phyloP scores from a whole-genome alignment of 331 rosid genomes.

The Quercus tomentella region DNA sequence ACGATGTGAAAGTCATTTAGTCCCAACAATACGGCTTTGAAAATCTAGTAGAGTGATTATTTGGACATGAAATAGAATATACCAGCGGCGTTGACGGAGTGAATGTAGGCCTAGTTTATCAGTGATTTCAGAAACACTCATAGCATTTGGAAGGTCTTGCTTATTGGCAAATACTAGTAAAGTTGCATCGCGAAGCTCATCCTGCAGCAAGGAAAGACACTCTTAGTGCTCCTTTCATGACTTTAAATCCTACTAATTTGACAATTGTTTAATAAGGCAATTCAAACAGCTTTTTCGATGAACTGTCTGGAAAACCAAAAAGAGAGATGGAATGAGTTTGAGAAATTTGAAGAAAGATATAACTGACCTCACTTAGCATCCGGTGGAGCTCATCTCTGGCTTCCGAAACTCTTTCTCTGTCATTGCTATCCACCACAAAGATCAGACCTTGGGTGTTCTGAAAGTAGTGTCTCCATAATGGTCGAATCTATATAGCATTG shows the following conservation, averaged over 20 bases:
- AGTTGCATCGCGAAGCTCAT: constrained; percentile 64
- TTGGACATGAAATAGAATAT: not conserved
- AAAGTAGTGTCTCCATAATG: constrained; percentile 83
- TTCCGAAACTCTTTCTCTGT: constrained; percentile 71
- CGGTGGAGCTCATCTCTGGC: constrained; percentile 86
- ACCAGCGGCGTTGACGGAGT: constrained; percentile 75
- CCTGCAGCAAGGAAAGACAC: constrained; percentile 30
- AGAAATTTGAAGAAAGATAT: not conserved
- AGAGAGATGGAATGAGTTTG: not conserved
- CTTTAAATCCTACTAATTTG: no score
- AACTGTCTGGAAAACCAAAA: not conserved
- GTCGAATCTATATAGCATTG: constrained; percentile 52
- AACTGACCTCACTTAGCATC: constrained; percentile 77
- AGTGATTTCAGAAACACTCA: constrained; percentile 70
- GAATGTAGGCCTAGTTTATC: constrained; percentile 76
- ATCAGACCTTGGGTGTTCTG: constrained; percentile 82
- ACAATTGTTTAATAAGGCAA: not conserved
- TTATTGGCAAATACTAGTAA: constrained; percentile 80
- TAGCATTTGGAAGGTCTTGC: constrained; percentile 88
- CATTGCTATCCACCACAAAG: constrained; percentile 81
- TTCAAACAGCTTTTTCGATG: not conserved
- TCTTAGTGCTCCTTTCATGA: not conserved
- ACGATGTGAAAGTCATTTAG: no score
- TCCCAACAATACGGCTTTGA: not conserved
- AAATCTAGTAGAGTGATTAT: not conserved